These are phyloP conservation scores for Furcasterigmium sp. DNA, from an alignment of 2,329 filamentous ascomycete species.

Conservation along the genomic window DNA sequence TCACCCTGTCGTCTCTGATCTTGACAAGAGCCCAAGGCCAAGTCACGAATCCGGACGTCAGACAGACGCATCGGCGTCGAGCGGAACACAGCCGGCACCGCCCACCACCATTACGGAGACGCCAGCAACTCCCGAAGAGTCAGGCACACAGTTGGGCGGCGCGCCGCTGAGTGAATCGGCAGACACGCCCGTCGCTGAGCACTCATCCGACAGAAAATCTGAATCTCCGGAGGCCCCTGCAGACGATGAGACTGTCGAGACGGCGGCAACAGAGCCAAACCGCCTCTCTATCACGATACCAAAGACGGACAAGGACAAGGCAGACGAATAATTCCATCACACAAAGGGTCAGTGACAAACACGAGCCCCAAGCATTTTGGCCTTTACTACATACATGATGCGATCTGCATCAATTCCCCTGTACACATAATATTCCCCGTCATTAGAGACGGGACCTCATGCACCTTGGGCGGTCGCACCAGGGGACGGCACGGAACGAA, in stretches of 20 bases:
- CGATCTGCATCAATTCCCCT: not conserved
- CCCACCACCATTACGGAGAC: not conserved
- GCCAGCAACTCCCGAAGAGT: not conserved
- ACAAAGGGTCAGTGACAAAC: not conserved
- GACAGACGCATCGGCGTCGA: not conserved
- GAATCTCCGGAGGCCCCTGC: not conserved
- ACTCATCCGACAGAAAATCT: not conserved
- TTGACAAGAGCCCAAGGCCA: constrained; percentile 10
- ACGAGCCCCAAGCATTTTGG: not conserved
- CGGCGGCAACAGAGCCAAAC: not conserved
- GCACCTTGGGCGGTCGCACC: not conserved
- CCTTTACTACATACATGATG: not conserved
- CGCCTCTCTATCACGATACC: constrained; percentile 6
- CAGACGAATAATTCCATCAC: not conserved
- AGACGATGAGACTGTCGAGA: not conserved
- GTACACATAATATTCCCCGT: not conserved
- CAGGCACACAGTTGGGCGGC: not conserved
- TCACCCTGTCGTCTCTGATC: constrained; percentile 16
- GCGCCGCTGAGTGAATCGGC: not conserved
- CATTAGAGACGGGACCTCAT: not conserved
- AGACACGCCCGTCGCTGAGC: no score
- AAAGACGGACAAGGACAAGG: not conserved
- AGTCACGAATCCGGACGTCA: constrained; percentile 8
- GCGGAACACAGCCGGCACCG: not conserved
- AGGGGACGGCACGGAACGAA: not conserved